phyloP scores from a whole-genome alignment of 768 basidiomycete species.

The Dioszegia aurantiaca region DNA sequence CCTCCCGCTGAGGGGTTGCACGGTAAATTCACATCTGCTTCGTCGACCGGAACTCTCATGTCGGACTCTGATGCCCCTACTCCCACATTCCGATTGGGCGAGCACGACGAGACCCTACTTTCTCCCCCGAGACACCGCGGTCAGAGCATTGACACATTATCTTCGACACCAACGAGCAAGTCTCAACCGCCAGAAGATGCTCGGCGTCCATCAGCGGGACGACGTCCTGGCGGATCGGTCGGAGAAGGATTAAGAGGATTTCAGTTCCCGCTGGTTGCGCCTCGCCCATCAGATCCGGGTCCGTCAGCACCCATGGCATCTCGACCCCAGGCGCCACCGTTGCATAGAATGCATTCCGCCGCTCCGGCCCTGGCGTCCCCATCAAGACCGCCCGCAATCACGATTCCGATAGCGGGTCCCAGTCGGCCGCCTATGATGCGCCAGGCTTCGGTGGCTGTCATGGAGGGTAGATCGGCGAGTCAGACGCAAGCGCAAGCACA shows the following conservation, averaged over 20 bases:
- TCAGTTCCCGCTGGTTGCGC: constrained; percentile 40
- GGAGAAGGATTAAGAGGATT: constrained; percentile 43
- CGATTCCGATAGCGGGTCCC: constrained; percentile 12
- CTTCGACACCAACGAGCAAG: constrained; percentile 27
- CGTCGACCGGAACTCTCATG: constrained; percentile 2
- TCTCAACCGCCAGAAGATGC: constrained; percentile 23
- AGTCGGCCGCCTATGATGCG: constrained; percentile 55
- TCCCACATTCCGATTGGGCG: constrained; percentile 1
- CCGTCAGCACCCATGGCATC: background rate
- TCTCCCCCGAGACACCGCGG: constrained; percentile 12
- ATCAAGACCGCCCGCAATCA: constrained; percentile 3
- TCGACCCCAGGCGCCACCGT: constrained; percentile 17
- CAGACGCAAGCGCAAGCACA: constrained; percentile 32
- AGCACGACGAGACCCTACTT: constrained; percentile 9
- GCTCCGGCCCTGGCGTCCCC: constrained; percentile 24
- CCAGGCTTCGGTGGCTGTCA: constrained; percentile 60
- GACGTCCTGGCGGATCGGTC: constrained; percentile 34
- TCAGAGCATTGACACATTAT: constrained; percentile 29
- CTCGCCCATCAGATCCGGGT: constrained; percentile 8
- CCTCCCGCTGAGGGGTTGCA: background rate
- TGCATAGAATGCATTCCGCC: constrained; percentile 38
- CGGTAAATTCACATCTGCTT: constrained; percentile 1
- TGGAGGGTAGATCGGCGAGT: constrained; percentile 54
- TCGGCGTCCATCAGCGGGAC: constrained; percentile 6
- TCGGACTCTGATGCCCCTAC: constrained; percentile 2